A percentile compares a stretch with the other conserved stretches of the same genome.
These are phyloP conservation scores for Ophiostoma montium DNA, from an alignment of 2,329 filamentous ascomycete genomes.

Conservation along the genomic window DNA sequence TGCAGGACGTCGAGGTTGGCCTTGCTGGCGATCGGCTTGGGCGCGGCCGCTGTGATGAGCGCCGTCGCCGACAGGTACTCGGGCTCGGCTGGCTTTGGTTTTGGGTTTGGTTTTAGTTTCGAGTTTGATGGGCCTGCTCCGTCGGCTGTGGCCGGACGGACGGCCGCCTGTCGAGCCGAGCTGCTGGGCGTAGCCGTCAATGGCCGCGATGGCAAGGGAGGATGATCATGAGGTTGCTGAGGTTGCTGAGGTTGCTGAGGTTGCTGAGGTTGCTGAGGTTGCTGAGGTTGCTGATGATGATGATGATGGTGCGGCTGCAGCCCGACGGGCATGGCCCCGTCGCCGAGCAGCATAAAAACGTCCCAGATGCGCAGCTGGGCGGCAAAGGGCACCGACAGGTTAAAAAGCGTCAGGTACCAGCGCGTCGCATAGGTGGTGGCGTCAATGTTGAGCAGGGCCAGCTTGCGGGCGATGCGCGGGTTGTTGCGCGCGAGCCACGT, in stretches of 20 bases:
- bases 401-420: slow-evolving; percentile 97
- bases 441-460: slow-evolving; percentile 67
- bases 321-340: slow-evolving; percentile 20
- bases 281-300: neutral
- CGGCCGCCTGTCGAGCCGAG: too few species aligned
- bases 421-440: slow-evolving; percentile 88
- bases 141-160: too few species aligned
- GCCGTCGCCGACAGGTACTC: neutral
- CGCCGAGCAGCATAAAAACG: slow-evolving; percentile 88
- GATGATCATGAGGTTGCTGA: too few species aligned
- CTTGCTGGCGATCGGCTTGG: slow-evolving; percentile 34
- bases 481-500: slow-evolving; percentile 70
- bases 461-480: slow-evolving; percentile 49
- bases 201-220: too few species aligned
- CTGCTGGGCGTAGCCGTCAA: too few species aligned
- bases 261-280: too few species aligned
- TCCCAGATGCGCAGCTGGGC: slow-evolving; percentile 96
- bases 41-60: slow-evolving; percentile 8
- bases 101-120: neutral
- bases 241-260: too few species aligned
- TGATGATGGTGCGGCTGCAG: neutral
- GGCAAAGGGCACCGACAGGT: slow-evolving; percentile 86
- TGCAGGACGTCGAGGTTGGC: slow-evolving; percentile 64
- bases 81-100: too few species aligned
- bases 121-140: neutral